These are phyloP conservation scores for Datisca glomerata DNA, from an alignment of 306 rosid genomes.

Conservation along the genomic window DNA sequence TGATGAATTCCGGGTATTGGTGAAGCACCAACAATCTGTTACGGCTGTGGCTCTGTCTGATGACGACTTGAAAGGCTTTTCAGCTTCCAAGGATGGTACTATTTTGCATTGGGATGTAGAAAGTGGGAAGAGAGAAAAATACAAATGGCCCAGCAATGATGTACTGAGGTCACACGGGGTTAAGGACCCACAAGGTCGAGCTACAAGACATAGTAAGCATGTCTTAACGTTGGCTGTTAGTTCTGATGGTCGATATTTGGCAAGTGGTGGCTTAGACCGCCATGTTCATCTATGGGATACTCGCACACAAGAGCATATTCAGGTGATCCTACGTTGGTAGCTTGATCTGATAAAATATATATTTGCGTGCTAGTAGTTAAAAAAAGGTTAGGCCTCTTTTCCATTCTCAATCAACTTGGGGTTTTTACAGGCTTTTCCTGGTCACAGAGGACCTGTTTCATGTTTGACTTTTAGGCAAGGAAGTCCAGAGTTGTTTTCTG, in stretches of 20 bases:
- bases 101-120: conserved; percentile 87
- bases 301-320: conserved; percentile 74
- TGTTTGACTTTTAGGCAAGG: conserved; percentile 90
- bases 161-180: conserved; percentile 64
- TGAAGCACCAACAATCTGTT: conserved; percentile 69
- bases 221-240: conserved; percentile 66
- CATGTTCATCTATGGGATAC: conserved; percentile 97
- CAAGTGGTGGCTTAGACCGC: conserved; percentile 88
- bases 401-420: conserved; percentile 9
- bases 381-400: conserved; percentile 1
- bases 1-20: conserved; percentile 46
- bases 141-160: conserved; percentile 62
- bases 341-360: not conserved
- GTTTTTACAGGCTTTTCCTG: conserved; percentile 72
- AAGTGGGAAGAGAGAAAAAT: conserved; percentile 65
- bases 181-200: conserved; percentile 73
- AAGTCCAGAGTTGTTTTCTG: conserved; percentile 80
- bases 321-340: conserved; percentile 32
- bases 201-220: conserved; percentile 55
- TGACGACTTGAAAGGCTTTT: conserved; percentile 76
- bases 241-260: conserved; percentile 85
- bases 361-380: not conserved
- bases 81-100: conserved; percentile 85
- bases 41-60: conserved; percentile 75
- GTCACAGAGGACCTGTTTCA: conserved; percentile 83